Conservation (phyloP, 139 green algal genomes). For the Haematococcus sp. region DNA sequence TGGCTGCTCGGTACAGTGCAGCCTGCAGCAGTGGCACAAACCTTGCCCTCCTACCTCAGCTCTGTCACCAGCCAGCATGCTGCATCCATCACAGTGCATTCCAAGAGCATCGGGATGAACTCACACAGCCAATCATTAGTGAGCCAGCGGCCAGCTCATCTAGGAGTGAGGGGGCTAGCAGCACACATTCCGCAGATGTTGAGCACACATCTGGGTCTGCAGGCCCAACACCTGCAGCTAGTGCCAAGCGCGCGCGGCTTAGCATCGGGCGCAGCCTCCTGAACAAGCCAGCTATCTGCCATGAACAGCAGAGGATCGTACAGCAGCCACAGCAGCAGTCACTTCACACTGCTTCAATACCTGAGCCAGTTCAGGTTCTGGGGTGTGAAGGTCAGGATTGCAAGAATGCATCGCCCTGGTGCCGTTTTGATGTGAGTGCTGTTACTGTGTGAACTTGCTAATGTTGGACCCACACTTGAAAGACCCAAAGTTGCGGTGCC, state of each 20-base stretch:
- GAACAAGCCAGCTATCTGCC: no score
- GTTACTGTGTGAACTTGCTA: no score
- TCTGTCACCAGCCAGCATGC: no score
- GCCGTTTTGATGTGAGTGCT: no score
- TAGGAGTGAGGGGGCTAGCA: not conserved
- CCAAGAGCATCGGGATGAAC: not conserved
- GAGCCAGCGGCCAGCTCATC: not conserved
- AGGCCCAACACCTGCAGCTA: no score
- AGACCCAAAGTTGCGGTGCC: no score
- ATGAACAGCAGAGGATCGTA: no score
- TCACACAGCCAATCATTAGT: not conserved
- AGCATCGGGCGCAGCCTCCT: no score
- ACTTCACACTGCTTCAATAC: not conserved
- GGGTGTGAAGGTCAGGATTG: not conserved
- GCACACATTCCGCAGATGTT: not conserved
- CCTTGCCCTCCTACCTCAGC: not conserved
- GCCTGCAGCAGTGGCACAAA: not conserved
- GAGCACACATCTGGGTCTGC: no score
- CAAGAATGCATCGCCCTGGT: no score
- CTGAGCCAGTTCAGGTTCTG: conserved; percentile 5
- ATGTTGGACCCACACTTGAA: no score
- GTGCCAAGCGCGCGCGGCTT: no score
- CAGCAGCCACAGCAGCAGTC: not conserved
- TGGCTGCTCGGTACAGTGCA: conserved; percentile 26
- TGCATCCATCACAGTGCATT: not conserved